These are phyloP conservation scores for Strobilomyces dryophilus DNA, from an alignment of 768 basidiomycete genomes.

Conservation along the genomic window DNA sequence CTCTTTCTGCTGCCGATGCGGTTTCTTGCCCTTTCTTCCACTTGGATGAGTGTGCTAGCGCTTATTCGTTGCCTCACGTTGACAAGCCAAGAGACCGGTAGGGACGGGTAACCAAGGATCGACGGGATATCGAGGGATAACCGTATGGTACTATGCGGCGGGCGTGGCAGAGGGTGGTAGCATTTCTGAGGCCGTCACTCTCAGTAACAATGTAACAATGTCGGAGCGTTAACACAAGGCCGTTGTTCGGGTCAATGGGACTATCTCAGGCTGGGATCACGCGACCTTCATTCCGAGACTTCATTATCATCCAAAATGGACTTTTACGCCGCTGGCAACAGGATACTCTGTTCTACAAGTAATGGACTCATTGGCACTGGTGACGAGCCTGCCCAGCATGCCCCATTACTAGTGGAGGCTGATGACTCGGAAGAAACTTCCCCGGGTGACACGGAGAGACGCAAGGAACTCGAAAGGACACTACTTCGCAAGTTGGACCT, in stretches of 20 bases:
- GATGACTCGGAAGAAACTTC: conserved; percentile 23
- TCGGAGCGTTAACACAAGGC: not conserved
- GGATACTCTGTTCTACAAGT: not conserved
- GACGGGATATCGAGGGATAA: conserved; percentile 52
- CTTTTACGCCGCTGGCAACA: not conserved
- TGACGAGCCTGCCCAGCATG: not conserved
- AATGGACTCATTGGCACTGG: not conserved
- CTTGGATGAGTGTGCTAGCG: conserved; percentile 37
- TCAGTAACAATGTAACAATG: not conserved
- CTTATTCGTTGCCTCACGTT: conserved; percentile 45
- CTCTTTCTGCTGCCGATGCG: conserved; percentile 39
- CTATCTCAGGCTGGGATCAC: no score
- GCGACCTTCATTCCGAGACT: not conserved
- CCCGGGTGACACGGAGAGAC: conserved; percentile 36
- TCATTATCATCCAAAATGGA: not conserved
- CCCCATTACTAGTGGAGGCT: conserved; percentile 10
- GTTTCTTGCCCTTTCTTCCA: conserved; percentile 55
- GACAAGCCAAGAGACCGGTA: conserved; percentile 76
- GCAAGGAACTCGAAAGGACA: conserved; percentile 37
- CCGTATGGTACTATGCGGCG: conserved; percentile 54
- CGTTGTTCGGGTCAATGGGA: not conserved
- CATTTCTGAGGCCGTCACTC: conserved; percentile 37
- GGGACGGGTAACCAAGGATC: conserved; percentile 51
- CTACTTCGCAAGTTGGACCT: conserved; percentile 41
- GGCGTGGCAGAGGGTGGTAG: conserved; percentile 43